Evolutionary conservation across 2,329 filamentous ascomycete genomes (phyloP), one percentile per base, ranked within the genome.

Genomic region (Ceratocystis destructans): DNA sequence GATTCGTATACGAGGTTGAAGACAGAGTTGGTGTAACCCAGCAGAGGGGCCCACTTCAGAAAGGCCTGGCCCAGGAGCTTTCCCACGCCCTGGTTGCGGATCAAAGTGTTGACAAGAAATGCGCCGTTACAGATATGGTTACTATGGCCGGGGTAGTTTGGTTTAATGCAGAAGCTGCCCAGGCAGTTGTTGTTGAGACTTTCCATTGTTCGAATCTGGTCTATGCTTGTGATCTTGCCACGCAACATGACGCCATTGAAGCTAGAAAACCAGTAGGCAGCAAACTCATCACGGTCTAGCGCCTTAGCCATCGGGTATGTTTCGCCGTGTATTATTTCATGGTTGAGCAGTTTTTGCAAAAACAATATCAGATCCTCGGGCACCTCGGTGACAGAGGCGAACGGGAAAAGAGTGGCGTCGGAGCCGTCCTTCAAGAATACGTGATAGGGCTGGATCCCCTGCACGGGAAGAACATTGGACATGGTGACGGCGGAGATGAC

Each of bases 1-100:
- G 89, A 95, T 79, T 96, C 91, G 78, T 96, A 96, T 5, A 96
- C 91, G 62, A 96, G 83, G 75, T 96, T 96, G 81, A 96, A 96
- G 69, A 96, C 89, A 50, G 89, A 92, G 78, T 96, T 96, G 0
- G 87, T 88, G 77, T 96, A 96, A 61, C 90, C 90, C 77, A 82
- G 88, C 84, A 85, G 84, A 37, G 87, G 87, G 15, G 88, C 87
- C 86, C 87, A 90, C 73, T 90, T 87, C 41, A 91, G 78, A 74
- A 90, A 90, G 37, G 83, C 80, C 77, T 90, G 87, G 64, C 87
- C 87, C 85, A 91, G 88, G 69, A 89, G 79, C 50, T 87, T 83
- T 66, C 88, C 88, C 1, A 89, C 87, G 70, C 88, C 88, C 68
- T 86, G 86, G 74, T 88, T 88, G 68, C 88, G 84, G 64, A 86